These are phyloP conservation scores for Quercus gilva DNA, from an alignment of 306 rosid species.

Conservation along the genomic window DNA sequence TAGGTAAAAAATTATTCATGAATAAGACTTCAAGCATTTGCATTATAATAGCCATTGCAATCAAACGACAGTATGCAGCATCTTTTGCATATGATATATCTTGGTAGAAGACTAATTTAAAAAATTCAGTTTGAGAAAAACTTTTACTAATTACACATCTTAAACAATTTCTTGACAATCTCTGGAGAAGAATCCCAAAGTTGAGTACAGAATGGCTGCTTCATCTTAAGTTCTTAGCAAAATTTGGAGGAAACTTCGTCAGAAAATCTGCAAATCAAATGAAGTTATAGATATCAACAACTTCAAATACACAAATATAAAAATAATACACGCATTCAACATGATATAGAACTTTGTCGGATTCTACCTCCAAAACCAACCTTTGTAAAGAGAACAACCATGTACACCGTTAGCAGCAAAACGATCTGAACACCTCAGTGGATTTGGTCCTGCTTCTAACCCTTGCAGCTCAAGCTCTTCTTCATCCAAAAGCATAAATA, in stretches of 20 bases:
- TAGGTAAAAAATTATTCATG: background rate
- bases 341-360: background rate
- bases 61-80: background rate
- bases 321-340: conserved; percentile 9
- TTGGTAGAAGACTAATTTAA: background rate
- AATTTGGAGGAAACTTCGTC: conserved; percentile 78
- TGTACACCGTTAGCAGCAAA: conserved; percentile 44
- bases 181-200: conserved; percentile 89
- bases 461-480: conserved; percentile 85
- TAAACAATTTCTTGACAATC: conserved; percentile 79
- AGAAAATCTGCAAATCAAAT: conserved; percentile 54
- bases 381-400: conserved; percentile 79
- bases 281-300: conserved; percentile 20
- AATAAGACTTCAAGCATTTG: background rate
- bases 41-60: background rate
- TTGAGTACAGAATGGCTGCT: conserved; percentile 74
- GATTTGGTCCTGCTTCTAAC: background rate
- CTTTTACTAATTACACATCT: conserved; percentile 42
- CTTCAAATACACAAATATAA: conserved; percentile 13
- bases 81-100: background rate
- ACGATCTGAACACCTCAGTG: conserved; percentile 50
- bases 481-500: conserved; percentile 69
- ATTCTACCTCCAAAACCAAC: conserved; percentile 38
- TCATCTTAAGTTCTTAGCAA: conserved; percentile 56
- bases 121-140: background rate